A percentile compares a stretch with the other conserved stretches of the same genome.
Evolutionary conservation across 108 stramenopile species (phyloP).

Genomic region (Epithemia pelagica): DNA sequence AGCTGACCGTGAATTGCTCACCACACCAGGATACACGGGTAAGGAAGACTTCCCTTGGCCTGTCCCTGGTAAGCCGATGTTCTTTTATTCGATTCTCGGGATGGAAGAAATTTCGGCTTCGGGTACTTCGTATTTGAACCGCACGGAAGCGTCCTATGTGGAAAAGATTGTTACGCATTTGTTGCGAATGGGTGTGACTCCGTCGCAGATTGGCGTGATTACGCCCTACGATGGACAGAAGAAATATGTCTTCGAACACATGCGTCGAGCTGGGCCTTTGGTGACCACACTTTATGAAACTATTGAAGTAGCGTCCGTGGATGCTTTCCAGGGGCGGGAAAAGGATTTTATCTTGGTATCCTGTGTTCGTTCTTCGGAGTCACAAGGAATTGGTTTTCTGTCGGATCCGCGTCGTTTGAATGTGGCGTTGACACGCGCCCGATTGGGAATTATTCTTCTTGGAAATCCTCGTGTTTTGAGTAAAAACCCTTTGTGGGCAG

Average conservation of each 20-base stretch:
- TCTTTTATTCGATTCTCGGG: slow-evolving; percentile 88
- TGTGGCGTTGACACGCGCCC: slow-evolving; percentile 96
- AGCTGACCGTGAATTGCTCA: slow-evolving; percentile 80
- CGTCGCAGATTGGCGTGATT: slow-evolving; percentile 88
- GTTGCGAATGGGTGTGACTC: slow-evolving; percentile 86
- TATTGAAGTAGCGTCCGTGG: slow-evolving; percentile 96
- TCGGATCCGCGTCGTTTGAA: slow-evolving; percentile 98
- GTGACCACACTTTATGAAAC: slow-evolving; percentile 81
- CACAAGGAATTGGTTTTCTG: slow-evolving; percentile 96
- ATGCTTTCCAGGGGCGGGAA: slow-evolving; percentile 98
- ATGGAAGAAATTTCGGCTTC: slow-evolving; percentile 96
- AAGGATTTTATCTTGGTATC: slow-evolving; percentile 97
- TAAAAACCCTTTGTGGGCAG: slow-evolving; percentile 94
- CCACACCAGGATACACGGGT: slow-evolving; percentile 61
- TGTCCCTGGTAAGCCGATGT: slow-evolving; percentile 90
- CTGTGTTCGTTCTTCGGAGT: slow-evolving; percentile 97
- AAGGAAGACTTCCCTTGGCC: slow-evolving; percentile 90
- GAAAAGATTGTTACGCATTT: slow-evolving; percentile 96
- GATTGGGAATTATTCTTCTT: slow-evolving; percentile 87
- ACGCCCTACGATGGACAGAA: slow-evolving; percentile 99
- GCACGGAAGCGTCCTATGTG: slow-evolving; percentile 93
- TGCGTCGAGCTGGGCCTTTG: slow-evolving; percentile 83
- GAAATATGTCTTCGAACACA: slow-evolving; percentile 87
- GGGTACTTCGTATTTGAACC: slow-evolving; percentile 96
- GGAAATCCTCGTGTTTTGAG: slow-evolving; percentile 96